These are phyloP conservation scores for Cenchrus americanus DNA, from an alignment of 176 grass and related monocot genomes.

Conservation along the genomic window DNA sequence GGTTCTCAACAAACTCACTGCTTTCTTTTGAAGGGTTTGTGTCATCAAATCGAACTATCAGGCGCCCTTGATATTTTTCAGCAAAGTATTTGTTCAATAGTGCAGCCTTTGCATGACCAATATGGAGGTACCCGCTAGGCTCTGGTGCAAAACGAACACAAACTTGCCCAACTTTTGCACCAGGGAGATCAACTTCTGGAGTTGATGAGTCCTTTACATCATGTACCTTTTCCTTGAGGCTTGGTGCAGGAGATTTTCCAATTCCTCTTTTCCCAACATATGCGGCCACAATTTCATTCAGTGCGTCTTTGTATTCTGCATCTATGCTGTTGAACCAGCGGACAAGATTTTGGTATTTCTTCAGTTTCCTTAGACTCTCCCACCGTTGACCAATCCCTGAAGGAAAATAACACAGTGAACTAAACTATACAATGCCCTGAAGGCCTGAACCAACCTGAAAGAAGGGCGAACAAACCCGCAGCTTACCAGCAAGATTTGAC, in stretches of 20 bases:
- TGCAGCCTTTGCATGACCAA: slow-evolving; percentile 89
- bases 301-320: slow-evolving; percentile 39
- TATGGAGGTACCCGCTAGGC: slow-evolving; percentile 86
- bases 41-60: slow-evolving; percentile 87
- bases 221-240: slow-evolving; percentile 48
- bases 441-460: background rate
- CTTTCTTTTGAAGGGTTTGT: slow-evolving; percentile 95
- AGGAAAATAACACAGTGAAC: background rate
- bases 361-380: slow-evolving; percentile 83
- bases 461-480: background rate
- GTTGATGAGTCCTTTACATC: slow-evolving; percentile 46
- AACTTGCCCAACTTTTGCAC: slow-evolving; percentile 74
- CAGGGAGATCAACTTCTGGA: slow-evolving; percentile 74
- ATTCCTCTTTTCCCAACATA: slow-evolving; percentile 82
- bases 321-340: slow-evolving; percentile 77
- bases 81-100: slow-evolving; percentile 92
- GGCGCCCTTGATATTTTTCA: slow-evolving; percentile 62
- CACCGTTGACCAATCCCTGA: slow-evolving; percentile 78
- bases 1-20: slow-evolving; percentile 81
- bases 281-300: slow-evolving; percentile 58
- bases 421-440: background rate
- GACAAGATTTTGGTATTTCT: slow-evolving; percentile 70
- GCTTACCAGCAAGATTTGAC: slow-evolving; percentile 71
- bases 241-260: slow-evolving; percentile 75
- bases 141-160: slow-evolving; percentile 84